A percentile compares a stretch with the other conserved stretches of the same genome.
phyloP scores from a whole-genome alignment of 768 basidiomycete species.

The Erythrobasidium yunnanense region DNA sequence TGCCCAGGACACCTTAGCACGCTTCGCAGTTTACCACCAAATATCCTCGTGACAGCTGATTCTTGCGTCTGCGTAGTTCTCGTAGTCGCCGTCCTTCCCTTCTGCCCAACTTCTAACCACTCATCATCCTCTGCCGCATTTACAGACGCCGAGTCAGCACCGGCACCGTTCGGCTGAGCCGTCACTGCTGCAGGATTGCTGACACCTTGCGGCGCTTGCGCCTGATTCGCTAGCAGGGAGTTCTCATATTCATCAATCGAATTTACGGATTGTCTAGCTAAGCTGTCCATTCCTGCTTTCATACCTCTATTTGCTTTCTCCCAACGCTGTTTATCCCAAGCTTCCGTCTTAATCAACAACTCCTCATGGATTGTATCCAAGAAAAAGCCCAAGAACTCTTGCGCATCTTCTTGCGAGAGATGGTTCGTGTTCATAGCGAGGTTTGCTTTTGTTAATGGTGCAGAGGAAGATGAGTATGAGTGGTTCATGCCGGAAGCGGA shows the following conservation, averaged over 20 bases:
- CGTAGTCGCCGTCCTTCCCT: slow-evolving; percentile 67
- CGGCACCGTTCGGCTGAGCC: too few relatives aligned
- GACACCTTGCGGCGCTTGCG: too few relatives aligned
- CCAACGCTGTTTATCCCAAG: slow-evolving; percentile 27
- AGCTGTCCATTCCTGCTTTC: slow-evolving; percentile 9
- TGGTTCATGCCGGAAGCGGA: background rate
- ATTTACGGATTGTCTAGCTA: slow-evolving; percentile 26
- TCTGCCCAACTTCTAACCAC: slow-evolving; percentile 88
- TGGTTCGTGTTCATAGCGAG: slow-evolving; percentile 39
- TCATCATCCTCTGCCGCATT: slow-evolving; percentile 44
- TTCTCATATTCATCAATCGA: background rate
- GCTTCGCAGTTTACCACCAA: slow-evolving; percentile 83
- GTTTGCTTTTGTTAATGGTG: background rate
- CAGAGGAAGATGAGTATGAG: background rate
- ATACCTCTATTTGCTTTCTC: slow-evolving; percentile 5
- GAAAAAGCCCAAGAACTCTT: slow-evolving; percentile 97
- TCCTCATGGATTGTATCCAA: slow-evolving; percentile 91
- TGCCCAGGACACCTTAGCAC: slow-evolving; percentile 67
- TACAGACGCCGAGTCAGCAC: background rate
- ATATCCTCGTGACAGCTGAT: slow-evolving; percentile 79
- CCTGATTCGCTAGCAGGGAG: too few relatives aligned
- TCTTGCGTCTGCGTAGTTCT: slow-evolving; percentile 67
- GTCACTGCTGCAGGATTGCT: too few relatives aligned
- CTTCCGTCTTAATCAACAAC: slow-evolving; percentile 47
- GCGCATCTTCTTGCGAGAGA: slow-evolving; percentile 95